Evolutionary conservation across 1,284 basidiomycete species (phyloP), one percentile per base, ranked within the genome.

Genomic region (Athelia psychrophila): DNA sequence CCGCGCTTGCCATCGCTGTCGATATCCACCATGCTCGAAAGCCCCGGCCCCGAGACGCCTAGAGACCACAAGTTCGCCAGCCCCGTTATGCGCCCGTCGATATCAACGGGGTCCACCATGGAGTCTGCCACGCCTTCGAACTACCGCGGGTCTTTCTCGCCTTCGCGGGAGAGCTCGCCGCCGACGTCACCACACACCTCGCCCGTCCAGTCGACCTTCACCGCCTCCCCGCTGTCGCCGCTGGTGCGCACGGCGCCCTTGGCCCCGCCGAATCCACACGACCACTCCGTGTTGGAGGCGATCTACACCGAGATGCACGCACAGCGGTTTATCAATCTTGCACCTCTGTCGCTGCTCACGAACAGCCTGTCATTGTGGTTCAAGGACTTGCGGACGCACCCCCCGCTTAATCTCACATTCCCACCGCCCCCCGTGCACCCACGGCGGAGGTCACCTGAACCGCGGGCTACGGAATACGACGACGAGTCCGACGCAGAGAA

Each of bases 291-390:
- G 18, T 69, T 89, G 20, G 79, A 84, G 56, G 66, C 68, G 44
- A 83, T 87, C n/a, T 88, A 86, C 67, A 73, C 69, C 30, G 81
- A 84, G 58, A 83, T 86, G 79, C 81, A 87, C 35, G 76, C 77
- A 2, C 71, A 78, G 6, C 68, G 84, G 30, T 88, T 86, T 58
- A 81, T 89, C 59, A 88, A 88, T 60, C 65, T 79, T 2, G 68
- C 78, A 20, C 86, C 86, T 1, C 62, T 87, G 16, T 81, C 83
- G 2, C 56, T 88, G 33, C 64, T 89, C 46, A 69, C 74, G n/a
- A 84, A 82, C 56, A 70, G 73, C 3, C 62, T 88, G 16, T 73
- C 77, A 13, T 58, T 80, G 49, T 77, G 84, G 66, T 85, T 89
- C 60, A 76, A 73, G 68, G 85, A 83, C 66, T 76, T 85, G 22